A percentile compares a stretch with the other conserved stretches of the same genome.
Conservation (phyloP, 352 stramenopile genomes). For the Phytophthora rubi region DNA sequence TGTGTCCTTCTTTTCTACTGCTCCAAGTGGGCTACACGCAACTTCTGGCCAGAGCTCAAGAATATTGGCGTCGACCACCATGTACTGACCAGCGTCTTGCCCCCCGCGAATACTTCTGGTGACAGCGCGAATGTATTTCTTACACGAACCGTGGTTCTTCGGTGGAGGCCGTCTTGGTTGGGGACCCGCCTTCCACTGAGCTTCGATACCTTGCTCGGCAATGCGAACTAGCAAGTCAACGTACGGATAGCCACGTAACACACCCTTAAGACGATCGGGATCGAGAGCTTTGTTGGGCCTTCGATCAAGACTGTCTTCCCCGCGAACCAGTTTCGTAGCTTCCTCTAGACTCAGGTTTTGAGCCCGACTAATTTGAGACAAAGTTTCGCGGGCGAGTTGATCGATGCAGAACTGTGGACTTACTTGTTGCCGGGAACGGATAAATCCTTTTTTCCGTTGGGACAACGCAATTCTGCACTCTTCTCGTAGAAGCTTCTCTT, state of each 20-base stretch:
- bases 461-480: too few relatives aligned
- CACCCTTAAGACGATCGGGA: not conserved
- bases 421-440: too few relatives aligned
- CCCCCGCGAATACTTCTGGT: conserved; percentile 14
- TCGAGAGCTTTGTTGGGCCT: not conserved
- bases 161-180: not conserved
- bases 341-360: not conserved
- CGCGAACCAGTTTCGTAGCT: not conserved
- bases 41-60: conserved; percentile 8
- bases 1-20: not conserved
- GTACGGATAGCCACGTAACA: not conserved
- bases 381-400: too few relatives aligned
- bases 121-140: conserved; percentile 5
- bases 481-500: too few relatives aligned
- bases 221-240: not conserved
- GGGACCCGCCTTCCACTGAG: not conserved
- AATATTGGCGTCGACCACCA: conserved; percentile 11
- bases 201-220: not conserved
- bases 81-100: conserved; percentile 23
- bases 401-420: too few relatives aligned
- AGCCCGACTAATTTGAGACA: too few relatives aligned
- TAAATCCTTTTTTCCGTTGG: too few relatives aligned
- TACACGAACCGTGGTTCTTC: conserved; percentile 13
- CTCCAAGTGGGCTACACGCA: conserved; percentile 10
- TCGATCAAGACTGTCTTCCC: not conserved